Conservation (phyloP, 2,329 filamentous ascomycete genomes). For the Clarireedia hainanense region DNA sequence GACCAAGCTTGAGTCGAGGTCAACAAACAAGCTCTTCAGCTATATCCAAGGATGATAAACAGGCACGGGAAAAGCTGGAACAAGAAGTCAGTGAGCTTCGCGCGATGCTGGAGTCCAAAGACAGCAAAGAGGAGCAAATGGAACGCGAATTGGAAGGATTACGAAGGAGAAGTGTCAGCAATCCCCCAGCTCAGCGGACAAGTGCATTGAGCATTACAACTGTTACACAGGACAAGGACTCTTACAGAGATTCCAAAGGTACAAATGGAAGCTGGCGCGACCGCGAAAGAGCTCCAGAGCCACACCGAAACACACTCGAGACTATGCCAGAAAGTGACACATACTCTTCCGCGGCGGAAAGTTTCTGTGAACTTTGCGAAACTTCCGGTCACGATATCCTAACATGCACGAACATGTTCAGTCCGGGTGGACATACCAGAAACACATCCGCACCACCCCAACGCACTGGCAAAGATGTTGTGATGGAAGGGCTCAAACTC, state of each 20-base stretch:
- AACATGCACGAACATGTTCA: constrained; percentile 85
- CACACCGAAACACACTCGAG: constrained; percentile 45
- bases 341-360: constrained; percentile 64
- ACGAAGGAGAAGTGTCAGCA: constrained; percentile 37
- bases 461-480: constrained; percentile 32
- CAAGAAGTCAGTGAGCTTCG: constrained; percentile 74
- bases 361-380: constrained; percentile 83
- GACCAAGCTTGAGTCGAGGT: constrained; percentile 35
- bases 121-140: constrained; percentile 70
- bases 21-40: constrained; percentile 21
- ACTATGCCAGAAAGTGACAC: constrained; percentile 65
- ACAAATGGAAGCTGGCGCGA: constrained; percentile 52
- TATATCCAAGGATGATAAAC: constrained; percentile 46
- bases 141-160: constrained; percentile 70
- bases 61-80: constrained; percentile 63
- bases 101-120: constrained; percentile 63
- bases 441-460: constrained; percentile 14
- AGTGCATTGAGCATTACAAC: constrained; percentile 42
- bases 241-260: constrained; percentile 57
- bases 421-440: constrained; percentile 18
- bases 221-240: constrained; percentile 42
- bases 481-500: constrained; percentile 34
- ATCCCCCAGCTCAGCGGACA: constrained; percentile 37
- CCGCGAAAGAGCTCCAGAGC: constrained; percentile 33
- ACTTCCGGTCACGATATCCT: constrained; percentile 87